Percentiles rank a stretch among this genome's conserved stretches.
phyloP scores from a whole-genome alignment of 441 rosid species.

The Syzygium syzygioides region DNA sequence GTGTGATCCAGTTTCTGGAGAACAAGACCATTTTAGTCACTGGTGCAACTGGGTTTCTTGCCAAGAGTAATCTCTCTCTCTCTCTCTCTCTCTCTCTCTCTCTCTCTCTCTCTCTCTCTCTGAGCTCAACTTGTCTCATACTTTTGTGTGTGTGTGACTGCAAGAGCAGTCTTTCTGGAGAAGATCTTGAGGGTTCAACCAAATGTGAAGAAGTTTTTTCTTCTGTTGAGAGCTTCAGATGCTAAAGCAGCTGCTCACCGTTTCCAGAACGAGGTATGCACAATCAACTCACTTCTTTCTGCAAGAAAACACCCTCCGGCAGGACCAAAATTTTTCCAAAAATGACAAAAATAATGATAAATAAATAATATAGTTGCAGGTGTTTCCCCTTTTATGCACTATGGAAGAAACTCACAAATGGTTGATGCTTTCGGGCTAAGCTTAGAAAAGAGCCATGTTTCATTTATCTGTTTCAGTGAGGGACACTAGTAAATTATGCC shows the following conservation, averaged over 20 bases:
- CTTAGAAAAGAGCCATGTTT: neutral
- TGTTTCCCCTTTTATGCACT: no score
- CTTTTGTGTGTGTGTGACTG: neutral
- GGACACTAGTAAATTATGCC: neutral
- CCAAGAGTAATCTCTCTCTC: slow-evolving; percentile 32
- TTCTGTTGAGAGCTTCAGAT: slow-evolving; percentile 40
- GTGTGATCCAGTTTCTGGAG: slow-evolving; percentile 35
- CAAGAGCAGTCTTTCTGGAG: slow-evolving; percentile 50
- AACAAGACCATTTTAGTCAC: slow-evolving; percentile 39
- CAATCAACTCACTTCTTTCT: neutral
- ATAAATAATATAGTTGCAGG: neutral
- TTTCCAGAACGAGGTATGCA: slow-evolving; percentile 33
- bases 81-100: neutral
- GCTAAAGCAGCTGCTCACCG: slow-evolving; percentile 31
- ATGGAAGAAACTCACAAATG: no score
- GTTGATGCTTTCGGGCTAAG: neutral
- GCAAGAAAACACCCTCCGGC: neutral
- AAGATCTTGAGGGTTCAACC: slow-evolving; percentile 60
- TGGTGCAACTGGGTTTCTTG: slow-evolving; percentile 54
- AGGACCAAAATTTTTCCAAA: no score
- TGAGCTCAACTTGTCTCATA: neutral
- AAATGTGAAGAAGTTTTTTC: slow-evolving; percentile 55
- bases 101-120: neutral
- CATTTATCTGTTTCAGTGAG: neutral
- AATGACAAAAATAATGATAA: neutral